phyloP scores from a whole-genome alignment of 2,329 filamentous ascomycete genomes.

The Periconia digitata region DNA sequence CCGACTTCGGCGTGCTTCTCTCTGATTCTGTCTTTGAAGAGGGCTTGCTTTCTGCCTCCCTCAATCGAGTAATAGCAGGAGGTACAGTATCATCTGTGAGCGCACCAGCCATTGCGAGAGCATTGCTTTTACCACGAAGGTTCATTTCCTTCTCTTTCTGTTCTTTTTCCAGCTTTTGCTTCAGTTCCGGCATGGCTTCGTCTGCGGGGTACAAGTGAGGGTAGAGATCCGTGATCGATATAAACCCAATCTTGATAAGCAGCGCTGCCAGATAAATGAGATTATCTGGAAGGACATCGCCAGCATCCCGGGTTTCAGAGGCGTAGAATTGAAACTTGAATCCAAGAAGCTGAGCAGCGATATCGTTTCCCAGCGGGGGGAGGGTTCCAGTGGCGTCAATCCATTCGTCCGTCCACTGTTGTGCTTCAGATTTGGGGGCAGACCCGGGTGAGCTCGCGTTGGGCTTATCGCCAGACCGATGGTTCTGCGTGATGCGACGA shows the following conservation, averaged over 20 bases:
- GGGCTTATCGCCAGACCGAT: constrained; percentile 34
- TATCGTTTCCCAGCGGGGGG: constrained; percentile 82
- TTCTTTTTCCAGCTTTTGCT: constrained; percentile 68
- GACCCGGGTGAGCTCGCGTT: constrained; percentile 12
- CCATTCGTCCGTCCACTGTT: constrained; percentile 60
- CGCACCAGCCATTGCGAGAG: constrained; percentile 82
- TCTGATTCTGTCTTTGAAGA: constrained; percentile 48
- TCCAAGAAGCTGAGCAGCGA: constrained; percentile 90
- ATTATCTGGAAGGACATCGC: constrained; percentile 84
- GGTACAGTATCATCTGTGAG: constrained; percentile 77
- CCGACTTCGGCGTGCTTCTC: constrained; percentile 45
- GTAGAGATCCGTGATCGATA: constrained; percentile 88
- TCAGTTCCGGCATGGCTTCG: constrained; percentile 75
- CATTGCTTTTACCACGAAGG: constrained; percentile 73
- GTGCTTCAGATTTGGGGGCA: constrained; percentile 41
- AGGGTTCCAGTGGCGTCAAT: constrained; percentile 78
- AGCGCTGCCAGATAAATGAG: constrained; percentile 88
- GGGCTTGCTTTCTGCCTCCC: constrained; percentile 59
- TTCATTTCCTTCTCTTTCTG: constrained; percentile 67
- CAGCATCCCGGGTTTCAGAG: constrained; percentile 71
- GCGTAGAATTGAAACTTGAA: constrained; percentile 98
- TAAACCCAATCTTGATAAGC: constrained; percentile 95
- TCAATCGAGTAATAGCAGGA: constrained; percentile 44
- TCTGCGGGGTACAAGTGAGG: constrained; percentile 88
- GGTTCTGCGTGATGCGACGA: constrained; percentile 58